Conservation (phyloP, 2,329 filamentous ascomycete species). For the Hymenoscyphus fructigenus region DNA sequence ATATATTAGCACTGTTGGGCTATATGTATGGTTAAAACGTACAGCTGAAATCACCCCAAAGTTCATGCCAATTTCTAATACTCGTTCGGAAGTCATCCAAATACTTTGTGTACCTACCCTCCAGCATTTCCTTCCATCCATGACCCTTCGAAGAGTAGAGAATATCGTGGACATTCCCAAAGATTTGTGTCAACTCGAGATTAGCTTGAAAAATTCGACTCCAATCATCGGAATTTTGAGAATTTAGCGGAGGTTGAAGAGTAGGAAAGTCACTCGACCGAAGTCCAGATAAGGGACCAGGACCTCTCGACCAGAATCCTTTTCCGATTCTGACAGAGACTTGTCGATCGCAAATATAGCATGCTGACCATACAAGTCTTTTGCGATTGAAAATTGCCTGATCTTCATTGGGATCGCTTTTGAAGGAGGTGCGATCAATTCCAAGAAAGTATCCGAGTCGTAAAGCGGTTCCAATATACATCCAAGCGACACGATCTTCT, state of each 20-base stretch:
- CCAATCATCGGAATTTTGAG: constrained; percentile 62
- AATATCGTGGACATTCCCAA: constrained; percentile 72
- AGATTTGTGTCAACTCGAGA: constrained; percentile 68
- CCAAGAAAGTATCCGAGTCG: constrained; percentile 69
- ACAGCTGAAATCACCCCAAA: constrained; percentile 67
- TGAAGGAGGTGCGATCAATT: constrained; percentile 67
- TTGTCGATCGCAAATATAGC: constrained; percentile 60
- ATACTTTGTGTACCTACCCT: constrained; percentile 72
- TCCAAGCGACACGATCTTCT: constrained; percentile 74
- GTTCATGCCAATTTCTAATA: constrained; percentile 68
- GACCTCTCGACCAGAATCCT: constrained; percentile 72
- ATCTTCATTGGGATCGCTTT: constrained; percentile 58
- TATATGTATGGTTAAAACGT: constrained; percentile 27
- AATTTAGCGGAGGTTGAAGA: constrained; percentile 50
- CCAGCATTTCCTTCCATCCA: constrained; percentile 67
- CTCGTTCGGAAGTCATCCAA: constrained; percentile 71
- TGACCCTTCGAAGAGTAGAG: constrained; percentile 70
- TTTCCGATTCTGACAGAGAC: constrained; percentile 71
- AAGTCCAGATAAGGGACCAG: constrained; percentile 62
- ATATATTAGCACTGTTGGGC: neutral
- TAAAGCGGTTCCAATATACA: constrained; percentile 71
- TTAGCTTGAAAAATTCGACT: constrained; percentile 70
- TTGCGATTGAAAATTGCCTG: constrained; percentile 61
- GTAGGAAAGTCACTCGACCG: constrained; percentile 47
- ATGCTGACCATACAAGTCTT: constrained; percentile 66